These are phyloP conservation scores for Beauveria sp. DNA, from an alignment of 2,329 filamentous ascomycete genomes.

Conservation along the genomic window DNA sequence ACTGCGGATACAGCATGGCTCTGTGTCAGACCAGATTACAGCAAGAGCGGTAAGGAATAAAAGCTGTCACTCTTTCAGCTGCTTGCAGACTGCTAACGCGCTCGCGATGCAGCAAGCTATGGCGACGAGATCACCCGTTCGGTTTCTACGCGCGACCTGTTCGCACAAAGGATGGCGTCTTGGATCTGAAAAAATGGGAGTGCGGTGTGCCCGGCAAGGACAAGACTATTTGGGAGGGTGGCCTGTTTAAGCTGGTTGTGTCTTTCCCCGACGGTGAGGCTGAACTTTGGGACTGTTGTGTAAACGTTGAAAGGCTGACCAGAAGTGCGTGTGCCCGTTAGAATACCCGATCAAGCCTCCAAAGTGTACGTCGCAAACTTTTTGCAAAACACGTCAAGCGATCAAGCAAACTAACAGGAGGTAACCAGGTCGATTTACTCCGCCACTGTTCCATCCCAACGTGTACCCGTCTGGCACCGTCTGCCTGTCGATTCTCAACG, in stretches of 20 bases:
- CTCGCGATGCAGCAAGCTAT: conserved; percentile 66
- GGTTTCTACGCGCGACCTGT: conserved; percentile 91
- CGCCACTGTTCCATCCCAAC: conserved; percentile 95
- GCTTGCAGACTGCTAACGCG: conserved; percentile 15
- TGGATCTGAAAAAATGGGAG: conserved; percentile 94
- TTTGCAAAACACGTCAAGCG: not conserved
- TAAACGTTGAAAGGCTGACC: not conserved
- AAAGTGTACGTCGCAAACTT: conserved; percentile 66
- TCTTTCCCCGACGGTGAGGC: conserved; percentile 82
- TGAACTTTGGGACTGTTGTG: not conserved
- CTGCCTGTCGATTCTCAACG: conserved; percentile 93
- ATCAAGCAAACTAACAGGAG: not conserved
- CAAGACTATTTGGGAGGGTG: conserved; percentile 97
- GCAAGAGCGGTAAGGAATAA: conserved; percentile 66
- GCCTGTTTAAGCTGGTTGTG: conserved; percentile 89
- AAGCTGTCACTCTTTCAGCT: too few species aligned
- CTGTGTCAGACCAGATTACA: conserved; percentile 82
- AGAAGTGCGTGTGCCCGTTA: conserved; percentile 28
- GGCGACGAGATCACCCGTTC: conserved; percentile 94
- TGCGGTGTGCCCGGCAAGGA: conserved; percentile 94
- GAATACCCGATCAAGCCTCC: conserved; percentile 98
- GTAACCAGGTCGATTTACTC: conserved; percentile 82
- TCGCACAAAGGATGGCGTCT: conserved; percentile 68
- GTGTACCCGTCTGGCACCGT: conserved; percentile 98
- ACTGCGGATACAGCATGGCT: conserved; percentile 51